Conservation (phyloP, 257 asterid species). For the Solanum sitiens region DNA sequence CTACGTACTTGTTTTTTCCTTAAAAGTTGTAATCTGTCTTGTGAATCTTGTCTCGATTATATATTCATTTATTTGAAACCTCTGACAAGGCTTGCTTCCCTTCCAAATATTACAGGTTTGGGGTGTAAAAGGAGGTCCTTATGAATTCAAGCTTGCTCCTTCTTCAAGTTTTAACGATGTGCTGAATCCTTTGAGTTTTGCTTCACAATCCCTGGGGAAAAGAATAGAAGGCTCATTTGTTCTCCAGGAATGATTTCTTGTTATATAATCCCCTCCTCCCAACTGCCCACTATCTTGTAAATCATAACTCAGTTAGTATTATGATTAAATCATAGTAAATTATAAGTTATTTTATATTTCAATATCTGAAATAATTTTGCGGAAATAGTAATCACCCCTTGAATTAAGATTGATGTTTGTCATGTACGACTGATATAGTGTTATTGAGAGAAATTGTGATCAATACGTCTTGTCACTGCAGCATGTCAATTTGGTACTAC, state of each 20-base stretch:
- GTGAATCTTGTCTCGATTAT: neutral
- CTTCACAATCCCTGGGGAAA: constrained; percentile 41
- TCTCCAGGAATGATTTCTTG: constrained; percentile 46
- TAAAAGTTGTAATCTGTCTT: neutral
- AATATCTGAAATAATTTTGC: neutral
- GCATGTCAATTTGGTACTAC: neutral
- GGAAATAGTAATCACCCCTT: neutral
- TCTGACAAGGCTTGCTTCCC: neutral
- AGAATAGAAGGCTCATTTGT: constrained; percentile 54
- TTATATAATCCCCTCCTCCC: neutral
- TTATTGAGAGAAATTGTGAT: neutral
- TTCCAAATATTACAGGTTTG: constrained; percentile 51
- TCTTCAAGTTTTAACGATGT: constrained; percentile 54
- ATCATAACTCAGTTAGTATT: neutral
- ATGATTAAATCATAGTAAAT: neutral
- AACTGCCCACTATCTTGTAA: constrained; percentile 14
- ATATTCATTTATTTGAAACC: neutral
- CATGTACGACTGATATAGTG: neutral
- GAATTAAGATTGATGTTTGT: neutral
- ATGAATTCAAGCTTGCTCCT: constrained; percentile 86
- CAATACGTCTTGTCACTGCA: neutral
- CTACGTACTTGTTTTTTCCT: neutral
- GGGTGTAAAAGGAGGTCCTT: constrained; percentile 90
- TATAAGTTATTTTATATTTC: neutral
- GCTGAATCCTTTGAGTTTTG: constrained; percentile 40